Conservation (phyloP, 257 asterid genomes). For the Nicotiana benthamiana region DNA sequence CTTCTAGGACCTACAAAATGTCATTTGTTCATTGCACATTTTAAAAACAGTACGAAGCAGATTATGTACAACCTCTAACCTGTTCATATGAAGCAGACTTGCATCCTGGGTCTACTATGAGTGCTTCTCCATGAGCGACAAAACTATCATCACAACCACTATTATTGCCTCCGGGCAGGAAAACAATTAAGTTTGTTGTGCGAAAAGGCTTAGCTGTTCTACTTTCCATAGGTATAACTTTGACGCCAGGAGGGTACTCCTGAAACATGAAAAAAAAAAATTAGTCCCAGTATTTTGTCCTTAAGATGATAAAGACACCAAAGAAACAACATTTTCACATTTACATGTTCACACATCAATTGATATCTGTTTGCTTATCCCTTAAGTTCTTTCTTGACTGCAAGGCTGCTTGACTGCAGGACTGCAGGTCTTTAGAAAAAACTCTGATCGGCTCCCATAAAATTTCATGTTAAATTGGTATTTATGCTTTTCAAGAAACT, state of each 20-base stretch:
- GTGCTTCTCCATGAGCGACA: slow-evolving; percentile 72
- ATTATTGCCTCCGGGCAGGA: slow-evolving; percentile 35
- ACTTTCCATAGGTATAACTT: slow-evolving; percentile 81
- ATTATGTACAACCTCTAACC: slow-evolving; percentile 31
- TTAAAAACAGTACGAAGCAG: not conserved
- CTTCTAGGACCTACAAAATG: not conserved
- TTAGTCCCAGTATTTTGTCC: not conserved
- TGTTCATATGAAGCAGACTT: slow-evolving; percentile 57
- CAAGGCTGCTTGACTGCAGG: too few relatives aligned
- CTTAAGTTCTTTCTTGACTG: not conserved
- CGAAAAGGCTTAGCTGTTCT: slow-evolving; percentile 74
- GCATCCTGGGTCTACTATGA: slow-evolving; percentile 96
- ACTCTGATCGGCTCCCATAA: not conserved
- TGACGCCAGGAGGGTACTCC: slow-evolving; percentile 93
- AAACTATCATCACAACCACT: slow-evolving; percentile 25
- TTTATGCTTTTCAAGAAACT: not conserved
- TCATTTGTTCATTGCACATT: not conserved
- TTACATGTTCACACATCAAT: not conserved
- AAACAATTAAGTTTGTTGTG: slow-evolving; percentile 72
- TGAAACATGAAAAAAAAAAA: slow-evolving; percentile 19
- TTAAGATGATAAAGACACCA: too few relatives aligned
- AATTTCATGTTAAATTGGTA: not conserved
- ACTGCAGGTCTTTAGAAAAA: not conserved
- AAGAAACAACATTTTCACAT: not conserved
- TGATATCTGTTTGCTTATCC: not conserved